Evolutionary conservation across 2,329 filamentous ascomycete species (phyloP).

Genomic region (Trichoderma atrobrunneum): DNA sequence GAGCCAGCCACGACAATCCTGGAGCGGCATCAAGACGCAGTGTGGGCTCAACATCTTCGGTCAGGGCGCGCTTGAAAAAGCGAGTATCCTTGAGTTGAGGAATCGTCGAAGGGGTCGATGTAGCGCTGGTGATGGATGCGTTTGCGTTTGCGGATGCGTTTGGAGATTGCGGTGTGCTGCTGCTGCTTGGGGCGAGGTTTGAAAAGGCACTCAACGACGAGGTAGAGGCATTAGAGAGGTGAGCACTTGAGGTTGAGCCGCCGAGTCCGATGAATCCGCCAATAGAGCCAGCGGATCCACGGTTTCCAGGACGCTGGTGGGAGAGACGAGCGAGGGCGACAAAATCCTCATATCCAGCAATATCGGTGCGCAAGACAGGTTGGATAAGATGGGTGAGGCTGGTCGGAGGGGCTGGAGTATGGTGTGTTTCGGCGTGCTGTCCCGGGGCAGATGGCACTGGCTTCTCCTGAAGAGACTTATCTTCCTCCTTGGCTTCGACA

Average conservation of each 20-base stretch:
- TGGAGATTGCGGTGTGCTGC: constrained; percentile 58
- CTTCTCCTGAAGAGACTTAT: constrained; percentile 32
- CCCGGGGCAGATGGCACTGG: constrained; percentile 28
- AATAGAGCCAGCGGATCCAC: constrained; percentile 68
- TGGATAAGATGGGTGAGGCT: constrained; percentile 82
- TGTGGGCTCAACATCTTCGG: constrained; percentile 93
- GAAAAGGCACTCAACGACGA: constrained; percentile 52
- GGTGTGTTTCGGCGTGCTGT: constrained; percentile 37
- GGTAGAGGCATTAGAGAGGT: constrained; percentile 58
- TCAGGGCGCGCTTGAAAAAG: constrained; percentile 87
- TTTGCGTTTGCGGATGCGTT: constrained; percentile 41
- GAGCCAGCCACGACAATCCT: constrained; percentile 88
- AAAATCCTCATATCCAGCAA: constrained; percentile 82
- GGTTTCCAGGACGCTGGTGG: constrained; percentile 57
- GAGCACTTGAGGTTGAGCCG: constrained; percentile 45
- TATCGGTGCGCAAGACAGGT: constrained; percentile 77
- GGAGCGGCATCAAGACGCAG: constrained; percentile 85
- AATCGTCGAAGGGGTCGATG: constrained; percentile 40
- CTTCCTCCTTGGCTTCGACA: constrained; percentile 58
- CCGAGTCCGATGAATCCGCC: constrained; percentile 50
- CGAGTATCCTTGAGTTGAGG: constrained; percentile 81
- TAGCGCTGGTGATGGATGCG: constrained; percentile 49
- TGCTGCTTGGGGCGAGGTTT: constrained; percentile 48
- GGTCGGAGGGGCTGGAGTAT: constrained; percentile 56
- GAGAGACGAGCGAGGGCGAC: constrained; percentile 69